phyloP scores from a whole-genome alignment of 768 basidiomycete species.

The Chlorophyllum brunneum region DNA sequence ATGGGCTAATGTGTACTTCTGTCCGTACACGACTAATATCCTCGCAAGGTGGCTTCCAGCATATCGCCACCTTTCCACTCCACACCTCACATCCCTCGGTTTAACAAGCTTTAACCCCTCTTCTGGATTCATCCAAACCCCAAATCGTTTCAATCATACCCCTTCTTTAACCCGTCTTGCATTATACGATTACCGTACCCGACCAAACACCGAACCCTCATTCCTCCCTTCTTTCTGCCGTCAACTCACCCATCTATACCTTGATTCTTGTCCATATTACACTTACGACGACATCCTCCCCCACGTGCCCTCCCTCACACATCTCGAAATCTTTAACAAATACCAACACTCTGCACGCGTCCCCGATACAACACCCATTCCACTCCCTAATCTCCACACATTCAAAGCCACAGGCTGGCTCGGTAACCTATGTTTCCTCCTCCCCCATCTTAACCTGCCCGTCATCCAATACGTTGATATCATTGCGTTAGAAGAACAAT shows the following conservation, averaged over 20 bases:
- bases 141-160: background rate
- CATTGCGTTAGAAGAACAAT: slow-evolving; percentile 5
- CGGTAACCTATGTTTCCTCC: slow-evolving; percentile 5
- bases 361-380: background rate
- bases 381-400: background rate
- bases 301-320: slow-evolving; percentile 1
- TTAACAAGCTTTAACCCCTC: slow-evolving; percentile 3
- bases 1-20: slow-evolving; percentile 9
- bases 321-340: slow-evolving; percentile 11
- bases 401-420: slow-evolving; percentile 8
- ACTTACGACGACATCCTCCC: slow-evolving; percentile 6
- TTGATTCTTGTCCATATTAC: slow-evolving; percentile 9
- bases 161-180: slow-evolving; percentile 1
- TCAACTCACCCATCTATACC: slow-evolving; percentile 8
- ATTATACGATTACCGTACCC: slow-evolving; percentile 6
- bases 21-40: slow-evolving; percentile 8
- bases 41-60: background rate
- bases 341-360: background rate
- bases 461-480: background rate
- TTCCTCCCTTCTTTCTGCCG: background rate
- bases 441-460: background rate
- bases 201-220: background rate
- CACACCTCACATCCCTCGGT: slow-evolving; percentile 1
- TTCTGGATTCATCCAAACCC: slow-evolving; percentile 9
- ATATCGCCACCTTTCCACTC: slow-evolving; percentile 7